A percentile compares a stretch with the other conserved stretches of the same genome.
Conservation (phyloP, 2,329 filamentous ascomycete species). For the Monilinia aucupariae region DNA sequence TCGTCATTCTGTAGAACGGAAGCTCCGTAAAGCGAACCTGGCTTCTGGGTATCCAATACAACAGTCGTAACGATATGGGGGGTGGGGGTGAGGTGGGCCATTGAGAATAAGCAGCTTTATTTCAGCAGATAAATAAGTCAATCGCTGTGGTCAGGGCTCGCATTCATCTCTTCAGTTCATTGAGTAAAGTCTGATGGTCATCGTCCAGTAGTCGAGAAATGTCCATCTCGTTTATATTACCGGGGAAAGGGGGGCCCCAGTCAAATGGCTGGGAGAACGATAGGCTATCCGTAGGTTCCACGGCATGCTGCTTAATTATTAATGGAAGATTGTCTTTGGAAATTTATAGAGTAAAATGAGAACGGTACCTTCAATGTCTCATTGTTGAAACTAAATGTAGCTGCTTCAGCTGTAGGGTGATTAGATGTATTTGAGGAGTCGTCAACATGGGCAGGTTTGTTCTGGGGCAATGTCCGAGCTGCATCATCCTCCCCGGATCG, state of each 20-base stretch:
- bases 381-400: constrained; percentile 21
- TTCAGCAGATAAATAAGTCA: background rate
- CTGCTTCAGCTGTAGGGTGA: constrained; percentile 6
- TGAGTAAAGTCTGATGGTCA: background rate
- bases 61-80: background rate
- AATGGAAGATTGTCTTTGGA: constrained; percentile 26
- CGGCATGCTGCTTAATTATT: constrained; percentile 17
- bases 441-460: background rate
- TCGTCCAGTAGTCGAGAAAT: constrained; percentile 46
- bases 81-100: background rate
- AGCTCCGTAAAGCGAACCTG: background rate
- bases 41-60: background rate
- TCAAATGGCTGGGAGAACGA: constrained; percentile 41
- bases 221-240: constrained; percentile 52
- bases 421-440: background rate
- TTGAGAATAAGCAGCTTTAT: background rate
- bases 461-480: background rate
- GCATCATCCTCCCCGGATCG: constrained; percentile 23
- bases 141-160: background rate
- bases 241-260: constrained; percentile 41
- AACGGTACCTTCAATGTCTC: constrained; percentile 30
- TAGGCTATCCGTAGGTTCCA: constrained; percentile 34
- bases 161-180: background rate
- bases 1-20: background rate
- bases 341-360: constrained; percentile 16